phyloP scores from a whole-genome alignment of 306 rosid species.

The Malus sylvestris region DNA sequence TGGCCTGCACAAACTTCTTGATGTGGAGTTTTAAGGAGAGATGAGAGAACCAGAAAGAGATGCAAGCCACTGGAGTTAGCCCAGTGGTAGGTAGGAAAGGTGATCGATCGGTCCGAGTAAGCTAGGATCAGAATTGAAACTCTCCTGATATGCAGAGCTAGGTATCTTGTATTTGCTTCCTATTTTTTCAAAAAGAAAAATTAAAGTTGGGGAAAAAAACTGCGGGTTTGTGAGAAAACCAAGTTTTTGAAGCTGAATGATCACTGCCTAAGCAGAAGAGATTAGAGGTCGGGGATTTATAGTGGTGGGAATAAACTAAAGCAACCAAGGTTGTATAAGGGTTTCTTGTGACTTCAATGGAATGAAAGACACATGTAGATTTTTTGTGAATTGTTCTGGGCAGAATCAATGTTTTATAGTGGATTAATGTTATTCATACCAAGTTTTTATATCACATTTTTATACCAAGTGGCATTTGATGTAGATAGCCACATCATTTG shows the following conservation, averaged over 20 bases:
- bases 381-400: not conserved
- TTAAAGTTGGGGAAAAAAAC: not conserved
- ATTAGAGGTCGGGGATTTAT: constrained; percentile 5
- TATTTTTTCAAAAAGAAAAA: not conserved
- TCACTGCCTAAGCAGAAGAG: constrained; percentile 3
- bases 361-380: not conserved
- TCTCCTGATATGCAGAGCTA: not conserved
- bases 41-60: not conserved
- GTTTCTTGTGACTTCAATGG: not conserved
- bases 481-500: too few relatives aligned
- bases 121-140: too few relatives aligned
- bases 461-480: too few relatives aligned
- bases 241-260: not conserved
- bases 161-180: not conserved
- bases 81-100: not conserved
- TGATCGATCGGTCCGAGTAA: not conserved
- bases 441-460: too few relatives aligned
- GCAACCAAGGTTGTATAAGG: not conserved
- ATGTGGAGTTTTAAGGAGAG: not conserved
- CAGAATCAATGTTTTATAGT: not conserved
- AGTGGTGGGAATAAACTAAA: not conserved
- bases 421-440: too few relatives aligned
- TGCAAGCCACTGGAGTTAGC: not conserved
- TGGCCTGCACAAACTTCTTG: not conserved
- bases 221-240: not conserved